Evolutionary conservation across 2,329 filamentous ascomycete species (phyloP), one percentile per base, ranked within the genome.

Genomic region (Apiospora sp.): DNA sequence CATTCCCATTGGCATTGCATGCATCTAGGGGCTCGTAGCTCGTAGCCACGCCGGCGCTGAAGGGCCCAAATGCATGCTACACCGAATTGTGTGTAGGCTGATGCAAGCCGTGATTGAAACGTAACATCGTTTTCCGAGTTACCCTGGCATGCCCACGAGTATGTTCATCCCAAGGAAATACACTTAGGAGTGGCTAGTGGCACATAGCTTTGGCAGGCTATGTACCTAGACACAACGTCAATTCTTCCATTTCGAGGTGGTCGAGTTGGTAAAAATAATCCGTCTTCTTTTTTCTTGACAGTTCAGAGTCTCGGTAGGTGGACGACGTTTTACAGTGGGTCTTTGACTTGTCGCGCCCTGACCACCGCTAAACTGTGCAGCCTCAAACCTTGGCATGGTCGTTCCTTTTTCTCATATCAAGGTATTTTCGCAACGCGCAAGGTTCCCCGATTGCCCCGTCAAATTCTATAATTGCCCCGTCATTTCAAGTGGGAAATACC

Each of bases 141-240:
- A 34, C 22, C 8, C n/a, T 64, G 8, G 34, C 22, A 6, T 1
- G 19, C 8, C 14, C 34, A 41, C 7, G 8, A n/a, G 3, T 0
- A 4, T 64, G 34, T n/a, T 10, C 13, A 30, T 61, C 54, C 16
- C n/a, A 41, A 14, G 19, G 8, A n/a, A 5, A 41, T 16, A 41
- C 19, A 64, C n/a, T 0, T 4, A 37, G 1, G 10, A n/a, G 14
- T 6, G 19, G n/a, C 19, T 7, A 49, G 10, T 6, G 6, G 37
- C 6, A 10, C 7, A 41, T 3, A n/a, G 8, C 19, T 48, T 22
- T 3, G 10, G 19, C 4, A n/a, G 2, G 46, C 37, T 41, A 10
- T n/a, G n/a, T n/a, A n/a, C n/a, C 6, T 7, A n/a, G 22, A n/a
- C 0, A 49, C 8, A n/a, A 3, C 10, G 19, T 3, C 0, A 6